phyloP scores from a whole-genome alignment of 176 grass and related monocot species.

The Zoysia pacifica region DNA sequence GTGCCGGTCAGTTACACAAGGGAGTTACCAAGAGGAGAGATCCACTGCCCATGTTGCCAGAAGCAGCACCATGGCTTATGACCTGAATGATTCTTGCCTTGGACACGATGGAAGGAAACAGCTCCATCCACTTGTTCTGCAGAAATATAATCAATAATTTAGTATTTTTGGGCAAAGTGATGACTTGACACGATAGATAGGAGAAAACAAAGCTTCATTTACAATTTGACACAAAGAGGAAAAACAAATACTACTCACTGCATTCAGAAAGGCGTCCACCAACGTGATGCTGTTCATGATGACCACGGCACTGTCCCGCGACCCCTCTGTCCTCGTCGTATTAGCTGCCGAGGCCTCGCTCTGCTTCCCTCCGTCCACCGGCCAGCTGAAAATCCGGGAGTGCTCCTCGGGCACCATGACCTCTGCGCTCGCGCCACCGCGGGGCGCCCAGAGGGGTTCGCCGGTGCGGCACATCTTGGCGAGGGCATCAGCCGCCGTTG shows the following conservation, averaged over 20 bases:
- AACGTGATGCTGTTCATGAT: slow-evolving; percentile 98
- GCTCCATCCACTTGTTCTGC: slow-evolving; percentile 95
- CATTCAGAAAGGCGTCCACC: slow-evolving; percentile 84
- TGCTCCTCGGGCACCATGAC: slow-evolving; percentile 63
- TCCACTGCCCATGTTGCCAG: slow-evolving; percentile 72
- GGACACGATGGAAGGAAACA: slow-evolving; percentile 91
- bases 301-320: slow-evolving; percentile 70
- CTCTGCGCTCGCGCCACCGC: slow-evolving; percentile 23
- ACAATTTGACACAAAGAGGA: neutral
- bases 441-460: slow-evolving; percentile 62
- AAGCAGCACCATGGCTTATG: slow-evolving; percentile 56
- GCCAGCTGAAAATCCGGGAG: slow-evolving; percentile 63
- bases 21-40: slow-evolving; percentile 70
- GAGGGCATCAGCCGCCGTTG: slow-evolving; percentile 64
- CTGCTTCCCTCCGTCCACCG: slow-evolving; percentile 57
- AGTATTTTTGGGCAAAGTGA: neutral
- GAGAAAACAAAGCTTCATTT: too few species aligned
- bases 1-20: neutral
- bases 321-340: slow-evolving; percentile 58
- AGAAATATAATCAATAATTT: neutral
- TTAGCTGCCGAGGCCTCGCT: neutral
- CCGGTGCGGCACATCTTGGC: slow-evolving; percentile 56
- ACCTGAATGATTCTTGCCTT: slow-evolving; percentile 80
- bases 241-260: slow-evolving; percentile 44
- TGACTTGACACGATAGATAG: neutral